Percentiles rank a stretch among this genome's conserved stretches.
phyloP scores from a whole-genome alignment of 202 grass and related monocot species.

The Hordeum pubiflorum region DNA sequence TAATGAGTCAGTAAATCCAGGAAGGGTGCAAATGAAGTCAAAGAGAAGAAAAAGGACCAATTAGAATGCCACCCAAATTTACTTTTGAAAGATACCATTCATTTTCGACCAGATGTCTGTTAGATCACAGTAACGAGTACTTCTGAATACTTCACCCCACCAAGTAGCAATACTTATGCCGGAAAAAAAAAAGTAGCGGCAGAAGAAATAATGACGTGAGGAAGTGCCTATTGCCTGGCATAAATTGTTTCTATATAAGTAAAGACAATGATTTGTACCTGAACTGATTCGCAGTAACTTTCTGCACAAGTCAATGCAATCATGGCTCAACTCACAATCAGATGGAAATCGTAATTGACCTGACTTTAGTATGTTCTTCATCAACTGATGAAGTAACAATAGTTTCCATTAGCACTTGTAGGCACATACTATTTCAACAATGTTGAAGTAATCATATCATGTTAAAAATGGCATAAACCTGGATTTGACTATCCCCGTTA shows the following conservation, averaged over 20 bases:
- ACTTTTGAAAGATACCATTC: not conserved
- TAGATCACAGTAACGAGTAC: not conserved
- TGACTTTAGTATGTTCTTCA: constrained; percentile 68
- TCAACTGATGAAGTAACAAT: constrained; percentile 46
- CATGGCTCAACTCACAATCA: constrained; percentile 56
- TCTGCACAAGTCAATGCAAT: constrained; percentile 82
- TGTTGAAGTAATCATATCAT: not conserved
- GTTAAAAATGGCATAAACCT: constrained; percentile 51
- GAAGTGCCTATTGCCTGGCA: not conserved
- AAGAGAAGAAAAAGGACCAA: not conserved
- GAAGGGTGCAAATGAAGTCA: not conserved
- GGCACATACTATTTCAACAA: not conserved
- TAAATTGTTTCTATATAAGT: not conserved
- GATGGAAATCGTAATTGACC: constrained; percentile 57
- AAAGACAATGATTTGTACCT: constrained; percentile 42
- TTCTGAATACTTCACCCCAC: constrained; percentile 1
- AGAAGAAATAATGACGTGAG: constrained; percentile 12
- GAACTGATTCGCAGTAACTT: constrained; percentile 76
- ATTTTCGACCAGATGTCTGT: constrained; percentile 1
- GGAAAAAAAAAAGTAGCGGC: not conserved
- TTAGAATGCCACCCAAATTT: not conserved
- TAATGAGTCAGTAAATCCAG: not conserved
- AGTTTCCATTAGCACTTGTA: constrained; percentile 11
- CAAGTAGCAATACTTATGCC: not conserved
- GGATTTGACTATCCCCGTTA: constrained; percentile 77